phyloP scores from a whole-genome alignment of 2,329 filamentous ascomycete species.

The Exophiala mesophila region DNA sequence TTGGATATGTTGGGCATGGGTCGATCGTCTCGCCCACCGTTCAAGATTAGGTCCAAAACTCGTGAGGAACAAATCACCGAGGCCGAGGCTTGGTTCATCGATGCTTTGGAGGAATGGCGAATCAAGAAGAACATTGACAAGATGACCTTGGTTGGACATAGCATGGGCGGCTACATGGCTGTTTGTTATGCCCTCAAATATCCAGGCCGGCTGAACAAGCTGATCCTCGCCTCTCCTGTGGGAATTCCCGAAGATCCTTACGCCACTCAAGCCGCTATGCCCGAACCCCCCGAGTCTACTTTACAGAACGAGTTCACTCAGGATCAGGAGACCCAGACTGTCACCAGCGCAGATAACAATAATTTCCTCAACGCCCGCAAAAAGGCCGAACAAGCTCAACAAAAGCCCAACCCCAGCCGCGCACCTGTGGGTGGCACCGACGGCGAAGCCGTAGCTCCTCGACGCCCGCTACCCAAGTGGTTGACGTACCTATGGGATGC shows the following conservation, averaged over 20 bases:
- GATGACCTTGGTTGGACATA: conserved; percentile 91
- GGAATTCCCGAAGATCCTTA: conserved; percentile 93
- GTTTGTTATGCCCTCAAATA: conserved; percentile 96
- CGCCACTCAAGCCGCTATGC: conserved; percentile 73
- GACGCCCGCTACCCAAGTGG: conserved; percentile 71
- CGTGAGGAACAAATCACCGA: conserved; percentile 75
- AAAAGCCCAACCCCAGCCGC: conserved; percentile 17
- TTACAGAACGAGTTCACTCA: conserved; percentile 74
- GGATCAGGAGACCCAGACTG: conserved; percentile 55
- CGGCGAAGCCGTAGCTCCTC: conserved; percentile 42
- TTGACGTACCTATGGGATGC: conserved; percentile 92
- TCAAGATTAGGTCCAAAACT: conserved; percentile 79
- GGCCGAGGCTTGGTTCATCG: conserved; percentile 92
- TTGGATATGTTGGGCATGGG: conserved; percentile 96
- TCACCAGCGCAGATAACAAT: conserved; percentile 42
- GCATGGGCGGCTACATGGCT: conserved; percentile 88
- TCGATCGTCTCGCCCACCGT: conserved; percentile 74
- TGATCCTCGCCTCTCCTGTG: conserved; percentile 90
- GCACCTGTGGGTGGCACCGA: conserved; percentile 27
- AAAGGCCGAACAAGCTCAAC: conserved; percentile 33
- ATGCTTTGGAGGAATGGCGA: conserved; percentile 94
- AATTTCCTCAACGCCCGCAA: conserved; percentile 50
- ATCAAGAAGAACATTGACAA: conserved; percentile 81
- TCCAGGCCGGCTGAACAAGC: conserved; percentile 87
- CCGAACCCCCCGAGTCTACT: conserved; percentile 68